Conservation (phyloP, 495 filamentous ascomycete species). For the Podospora anserina region DNA sequence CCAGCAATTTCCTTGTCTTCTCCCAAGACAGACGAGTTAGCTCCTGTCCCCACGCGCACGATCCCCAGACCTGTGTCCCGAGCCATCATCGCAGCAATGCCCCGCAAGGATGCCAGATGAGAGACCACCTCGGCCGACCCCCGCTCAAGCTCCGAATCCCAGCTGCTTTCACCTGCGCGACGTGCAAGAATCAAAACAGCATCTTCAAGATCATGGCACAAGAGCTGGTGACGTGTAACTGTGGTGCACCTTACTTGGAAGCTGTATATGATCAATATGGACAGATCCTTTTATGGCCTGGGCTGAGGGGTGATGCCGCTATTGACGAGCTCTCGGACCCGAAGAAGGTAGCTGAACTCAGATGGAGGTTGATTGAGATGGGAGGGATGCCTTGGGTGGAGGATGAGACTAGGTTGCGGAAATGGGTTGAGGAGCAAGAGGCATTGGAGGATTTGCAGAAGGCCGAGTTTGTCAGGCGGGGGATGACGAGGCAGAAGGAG, state of each 20-base stretch:
- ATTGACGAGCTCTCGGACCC: conserved; percentile 30
- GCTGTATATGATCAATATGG: conserved; percentile 38
- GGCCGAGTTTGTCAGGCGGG: conserved; percentile 14
- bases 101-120: background rate
- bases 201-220: background rate
- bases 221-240: conserved; percentile 10
- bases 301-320: conserved; percentile 31
- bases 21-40: background rate
- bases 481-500: background rate
- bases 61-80: background rate
- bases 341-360: conserved; percentile 28
- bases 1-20: background rate
- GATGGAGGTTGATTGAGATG: conserved; percentile 28
- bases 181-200: background rate
- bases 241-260: conserved; percentile 27
- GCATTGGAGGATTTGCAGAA: background rate
- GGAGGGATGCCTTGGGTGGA: conserved; percentile 24
- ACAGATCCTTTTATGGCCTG: conserved; percentile 32
- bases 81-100: background rate
- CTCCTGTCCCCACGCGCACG: background rate
- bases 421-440: background rate
- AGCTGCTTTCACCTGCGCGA: background rate
- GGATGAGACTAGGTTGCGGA: background rate
- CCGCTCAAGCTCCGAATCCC: background rate
- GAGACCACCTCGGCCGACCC: background rate